Evolutionary conservation across 2,329 filamentous ascomycete genomes (phyloP).

Genomic region (Aspergillus pseudoviridinutans): DNA sequence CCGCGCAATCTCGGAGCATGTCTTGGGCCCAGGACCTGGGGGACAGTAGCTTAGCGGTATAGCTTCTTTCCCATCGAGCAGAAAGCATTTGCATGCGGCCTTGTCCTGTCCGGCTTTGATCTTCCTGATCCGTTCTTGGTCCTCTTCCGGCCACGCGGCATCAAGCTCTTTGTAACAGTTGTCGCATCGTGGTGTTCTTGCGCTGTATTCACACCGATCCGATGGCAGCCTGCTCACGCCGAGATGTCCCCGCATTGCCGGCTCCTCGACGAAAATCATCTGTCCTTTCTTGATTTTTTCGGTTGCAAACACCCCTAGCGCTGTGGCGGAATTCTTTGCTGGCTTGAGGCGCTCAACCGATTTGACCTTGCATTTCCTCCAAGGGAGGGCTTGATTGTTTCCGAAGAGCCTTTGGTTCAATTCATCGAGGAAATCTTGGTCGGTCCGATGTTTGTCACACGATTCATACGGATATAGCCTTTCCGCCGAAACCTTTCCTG

Average conservation of each 20-base stretch:
- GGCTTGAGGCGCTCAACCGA: background rate
- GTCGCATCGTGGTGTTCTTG: slow-evolving; percentile 19
- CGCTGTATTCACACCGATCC: slow-evolving; percentile 1
- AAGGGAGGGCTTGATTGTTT: slow-evolving; percentile 6
- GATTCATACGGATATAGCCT: slow-evolving; percentile 27
- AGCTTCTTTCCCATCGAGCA: background rate
- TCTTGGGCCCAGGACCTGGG: background rate
- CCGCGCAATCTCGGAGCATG: slow-evolving; percentile 25
- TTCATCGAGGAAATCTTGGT: slow-evolving; percentile 12
- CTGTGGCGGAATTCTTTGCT: background rate
- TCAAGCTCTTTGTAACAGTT: slow-evolving; percentile 21
- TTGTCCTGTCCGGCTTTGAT: slow-evolving; percentile 1
- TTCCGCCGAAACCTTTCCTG: slow-evolving; percentile 16
- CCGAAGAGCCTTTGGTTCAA: slow-evolving; percentile 23
- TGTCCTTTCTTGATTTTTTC: slow-evolving; percentile 19
- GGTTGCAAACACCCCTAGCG: slow-evolving; percentile 27
- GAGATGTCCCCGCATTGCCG: slow-evolving; percentile 33
- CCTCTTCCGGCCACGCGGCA: background rate
- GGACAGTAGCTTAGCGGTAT: slow-evolving; percentile 10
- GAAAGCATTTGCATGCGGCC: slow-evolving; percentile 8
- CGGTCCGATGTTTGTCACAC: slow-evolving; percentile 18
- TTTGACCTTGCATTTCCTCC: slow-evolving; percentile 10
- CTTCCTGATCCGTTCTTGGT: background rate
- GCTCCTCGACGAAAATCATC: slow-evolving; percentile 31
- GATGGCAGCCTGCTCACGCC: slow-evolving; percentile 5